Evolutionary conservation across 768 basidiomycete species (phyloP).

Genomic region (Panaeolus papilionaceus): DNA sequence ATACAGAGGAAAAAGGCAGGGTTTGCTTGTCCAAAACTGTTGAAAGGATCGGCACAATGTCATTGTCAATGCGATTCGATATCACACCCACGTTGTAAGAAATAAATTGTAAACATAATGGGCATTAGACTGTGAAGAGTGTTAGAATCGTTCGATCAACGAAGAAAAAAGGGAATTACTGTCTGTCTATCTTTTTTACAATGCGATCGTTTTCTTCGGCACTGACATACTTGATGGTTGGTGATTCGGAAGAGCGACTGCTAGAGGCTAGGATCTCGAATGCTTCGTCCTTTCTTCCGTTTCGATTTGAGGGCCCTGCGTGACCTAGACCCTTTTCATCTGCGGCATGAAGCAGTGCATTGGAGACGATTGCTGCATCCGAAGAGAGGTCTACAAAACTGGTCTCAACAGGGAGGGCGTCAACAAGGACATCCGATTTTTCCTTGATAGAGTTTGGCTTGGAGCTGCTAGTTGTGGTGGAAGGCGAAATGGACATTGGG

Average conservation of each 20-base stretch:
- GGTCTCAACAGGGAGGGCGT: not conserved
- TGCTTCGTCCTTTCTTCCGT: constrained; percentile 22
- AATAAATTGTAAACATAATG: constrained; percentile 37
- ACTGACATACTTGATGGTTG: constrained; percentile 22
- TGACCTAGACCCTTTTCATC: not conserved
- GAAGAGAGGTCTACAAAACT: not conserved
- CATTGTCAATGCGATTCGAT: not conserved
- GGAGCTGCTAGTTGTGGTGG: not conserved
- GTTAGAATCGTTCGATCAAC: not conserved
- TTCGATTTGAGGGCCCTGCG: not conserved
- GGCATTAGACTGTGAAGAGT: constrained; percentile 34
- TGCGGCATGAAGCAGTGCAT: not conserved
- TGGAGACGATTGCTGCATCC: not conserved
- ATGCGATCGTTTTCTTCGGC: constrained; percentile 33
- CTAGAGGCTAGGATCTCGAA: constrained; percentile 23
- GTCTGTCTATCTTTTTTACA: constrained; percentile 35
- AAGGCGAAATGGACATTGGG: not conserved
- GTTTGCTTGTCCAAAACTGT: constrained; percentile 43
- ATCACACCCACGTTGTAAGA: constrained; percentile 34
- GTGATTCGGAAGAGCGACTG: not conserved
- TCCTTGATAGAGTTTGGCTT: not conserved
- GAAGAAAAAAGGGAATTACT: constrained; percentile 25
- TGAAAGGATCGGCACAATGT: not conserved
- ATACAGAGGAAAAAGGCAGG: constrained; percentile 40
- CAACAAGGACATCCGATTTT: not conserved